Evolutionary conservation across 148 eudicot species (phyloP).

Genomic region (Dysphania ambrosioides): DNA sequence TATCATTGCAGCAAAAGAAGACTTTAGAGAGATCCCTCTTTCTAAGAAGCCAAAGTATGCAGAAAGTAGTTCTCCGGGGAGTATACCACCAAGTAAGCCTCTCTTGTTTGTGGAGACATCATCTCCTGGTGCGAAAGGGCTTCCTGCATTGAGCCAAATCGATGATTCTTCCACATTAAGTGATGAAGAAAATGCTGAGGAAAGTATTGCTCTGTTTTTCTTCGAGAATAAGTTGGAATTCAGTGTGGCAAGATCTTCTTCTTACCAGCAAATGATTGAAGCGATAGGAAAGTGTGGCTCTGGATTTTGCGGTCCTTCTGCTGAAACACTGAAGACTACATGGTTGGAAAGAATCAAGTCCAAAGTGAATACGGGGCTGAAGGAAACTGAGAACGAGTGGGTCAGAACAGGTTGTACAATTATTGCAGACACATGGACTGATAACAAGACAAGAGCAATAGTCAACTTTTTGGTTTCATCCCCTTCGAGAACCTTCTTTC

Average conservation of each 20-base stretch:
- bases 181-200: slow-evolving; percentile 72
- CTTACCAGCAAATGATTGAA: slow-evolving; percentile 84
- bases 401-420: slow-evolving; percentile 84
- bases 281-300: slow-evolving; percentile 63
- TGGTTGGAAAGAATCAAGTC: slow-evolving; percentile 78
- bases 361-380: slow-evolving; percentile 55
- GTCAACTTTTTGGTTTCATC: slow-evolving; percentile 88
- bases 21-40: slow-evolving; percentile 44
- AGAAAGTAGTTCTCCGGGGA: slow-evolving; percentile 47
- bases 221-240: slow-evolving; percentile 85
- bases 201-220: slow-evolving; percentile 80
- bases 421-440: slow-evolving; percentile 91
- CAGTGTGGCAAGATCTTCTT: slow-evolving; percentile 71
- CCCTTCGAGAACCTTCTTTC: slow-evolving; percentile 85
- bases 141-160: slow-evolving; percentile 40
- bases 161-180: slow-evolving; percentile 29
- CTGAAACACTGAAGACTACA: slow-evolving; percentile 59
- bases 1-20: slow-evolving; percentile 68
- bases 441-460: slow-evolving; percentile 78
- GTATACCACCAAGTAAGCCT: slow-evolving; percentile 32
- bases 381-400: slow-evolving; percentile 90
- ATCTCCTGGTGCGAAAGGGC: slow-evolving; percentile 37
- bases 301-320: slow-evolving; percentile 72
- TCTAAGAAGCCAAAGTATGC: slow-evolving; percentile 52
- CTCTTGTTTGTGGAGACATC: slow-evolving; percentile 37